phyloP scores from a whole-genome alignment of 2,329 filamentous ascomycete species.

The Dryadomyces sulphureus region DNA sequence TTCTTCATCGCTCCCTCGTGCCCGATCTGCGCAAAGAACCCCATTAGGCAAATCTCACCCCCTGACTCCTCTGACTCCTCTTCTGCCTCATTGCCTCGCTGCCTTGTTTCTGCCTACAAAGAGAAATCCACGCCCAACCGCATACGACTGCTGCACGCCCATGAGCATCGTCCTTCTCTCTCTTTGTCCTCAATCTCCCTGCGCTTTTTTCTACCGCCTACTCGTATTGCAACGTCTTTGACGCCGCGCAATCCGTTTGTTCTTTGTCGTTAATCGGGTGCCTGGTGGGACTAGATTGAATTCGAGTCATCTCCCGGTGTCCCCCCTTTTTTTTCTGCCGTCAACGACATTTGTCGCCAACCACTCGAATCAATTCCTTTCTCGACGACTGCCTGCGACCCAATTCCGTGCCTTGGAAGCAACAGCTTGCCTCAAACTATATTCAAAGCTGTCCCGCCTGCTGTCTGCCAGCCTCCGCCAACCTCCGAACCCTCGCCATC shows the following conservation, averaged over 20 bases:
- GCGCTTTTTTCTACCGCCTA: slow-evolving; percentile 2
- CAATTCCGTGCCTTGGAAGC: neutral
- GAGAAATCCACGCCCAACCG: neutral
- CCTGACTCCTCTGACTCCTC: neutral
- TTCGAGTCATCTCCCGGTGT: neutral
- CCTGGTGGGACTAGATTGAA: slow-evolving; percentile 9
- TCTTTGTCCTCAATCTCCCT: slow-evolving; percentile 1
- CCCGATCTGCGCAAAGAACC: slow-evolving; percentile 8
- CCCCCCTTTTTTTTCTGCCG: neutral
- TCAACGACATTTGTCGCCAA: neutral
- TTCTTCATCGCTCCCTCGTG: slow-evolving; percentile 9
- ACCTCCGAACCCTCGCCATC: neutral
- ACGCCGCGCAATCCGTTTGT: neutral
- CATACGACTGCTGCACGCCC: too few relatives aligned
- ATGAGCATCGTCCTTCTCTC: too few relatives aligned
- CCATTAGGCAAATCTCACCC: neutral
- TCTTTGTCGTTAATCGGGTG: slow-evolving; percentile 7
- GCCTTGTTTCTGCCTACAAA: neutral
- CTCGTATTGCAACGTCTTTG: too few relatives aligned
- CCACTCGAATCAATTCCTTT: neutral
- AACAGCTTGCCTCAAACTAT: neutral
- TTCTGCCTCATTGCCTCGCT: neutral
- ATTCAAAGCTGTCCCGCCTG: too few relatives aligned
- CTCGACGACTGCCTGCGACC: neutral
- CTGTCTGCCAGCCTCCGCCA: too few relatives aligned